Evolutionary conservation across 495 filamentous ascomycete species (phyloP), one percentile per base, ranked within the genome.

Genomic region (Amphirosellinia nigrospora): DNA sequence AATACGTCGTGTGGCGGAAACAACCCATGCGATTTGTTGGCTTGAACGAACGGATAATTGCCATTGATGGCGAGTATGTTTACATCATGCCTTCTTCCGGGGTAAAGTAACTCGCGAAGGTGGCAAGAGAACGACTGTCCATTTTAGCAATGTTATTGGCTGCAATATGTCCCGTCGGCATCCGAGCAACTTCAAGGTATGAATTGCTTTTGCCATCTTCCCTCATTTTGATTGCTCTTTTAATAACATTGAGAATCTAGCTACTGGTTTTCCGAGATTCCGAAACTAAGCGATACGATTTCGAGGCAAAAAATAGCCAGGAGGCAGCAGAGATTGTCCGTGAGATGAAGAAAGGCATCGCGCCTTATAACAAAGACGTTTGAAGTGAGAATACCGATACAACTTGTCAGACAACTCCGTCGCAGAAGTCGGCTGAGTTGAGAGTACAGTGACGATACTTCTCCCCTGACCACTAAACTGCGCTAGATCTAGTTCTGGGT

Each of bases 261-360:
- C 85, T 97, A 7, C 85, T 95, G 56, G 91, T 97, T 36, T 91
- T 90, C 68, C 90, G 91, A 71, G 92, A 90, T 48, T 91, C 91
- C 23, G 94, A 97, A 78, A 92, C 89, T 74, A 98, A 99, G 83
- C 84, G 94, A 71, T 99, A 99, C 82, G 96, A 99, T 76, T 99
- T 98, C 82, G 95, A 98, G 79, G 93, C 95, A 16, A 88, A 86
- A 70, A 94, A 86, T 74, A 82, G 85, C 1, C 87, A 88, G 36
- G 93, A 96, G 76, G 95, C 95, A n/a, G 85, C 87, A 32, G 93
- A 96, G 77, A 93, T 99, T 78, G 94, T 98, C 46, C 87, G 85
- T 62, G 96, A 97, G 82, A 91, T 98, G 69, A 94, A 89, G 80
- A 91, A 87, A 77, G 91, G 88, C 41, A 87, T 90, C 23, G 83